Base-by-base conservation (phyloP, 2,329 filamentous ascomycete species). In the Botryotinia globosa region DNA sequence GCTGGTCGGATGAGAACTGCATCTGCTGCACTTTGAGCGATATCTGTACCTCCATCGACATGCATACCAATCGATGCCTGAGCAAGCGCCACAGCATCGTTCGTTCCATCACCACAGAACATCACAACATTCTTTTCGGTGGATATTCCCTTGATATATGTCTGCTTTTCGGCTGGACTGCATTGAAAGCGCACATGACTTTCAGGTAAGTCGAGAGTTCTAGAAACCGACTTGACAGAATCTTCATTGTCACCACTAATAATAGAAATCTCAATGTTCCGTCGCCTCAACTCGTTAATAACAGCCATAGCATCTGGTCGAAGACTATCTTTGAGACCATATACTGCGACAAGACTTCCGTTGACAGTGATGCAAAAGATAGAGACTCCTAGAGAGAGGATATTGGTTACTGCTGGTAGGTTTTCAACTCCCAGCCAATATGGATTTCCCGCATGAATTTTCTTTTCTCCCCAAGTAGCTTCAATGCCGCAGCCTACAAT, bases 91-190 rank as follows among this genome's bases (percentile, higher is more conserved):
- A 88, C 85, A 0, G 92, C 91, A 78, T 95, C 92, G 80, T 95
- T 95, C 22, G 91, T 94, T 2, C 93, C 93, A 77, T 95, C 92
- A 48, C 92, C 92, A 68, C 88, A 87, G 80, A 95, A 94, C 9
- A 94, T 81, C 29, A 93, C 86, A 1, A 86, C 65, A 20, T 32
- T 54, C 20, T 59, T 61, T 16, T 37, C 37, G n/a, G 69, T 59
- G 20, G 42, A 69, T 20, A 58, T 25, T 32, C 37, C n/a, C 63
- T 77, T 58, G 20, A 79, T 70, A 58, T 79, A 79, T 5, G 20
- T 39, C 69, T 76, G 75, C 61, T 79, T 79, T 14, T 77, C 74
- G 10, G 29, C 83, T 82, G 25, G 86, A 82, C 5, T 81, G 81
- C 8, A 85, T 32, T 74, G 44, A 9, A 70, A 77, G 9, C 69